A percentile compares a stretch with the other conserved stretches of the same genome.
Evolutionary conservation across 768 basidiomycete species (phyloP).

Genomic region (Lyophyllum shimeji): DNA sequence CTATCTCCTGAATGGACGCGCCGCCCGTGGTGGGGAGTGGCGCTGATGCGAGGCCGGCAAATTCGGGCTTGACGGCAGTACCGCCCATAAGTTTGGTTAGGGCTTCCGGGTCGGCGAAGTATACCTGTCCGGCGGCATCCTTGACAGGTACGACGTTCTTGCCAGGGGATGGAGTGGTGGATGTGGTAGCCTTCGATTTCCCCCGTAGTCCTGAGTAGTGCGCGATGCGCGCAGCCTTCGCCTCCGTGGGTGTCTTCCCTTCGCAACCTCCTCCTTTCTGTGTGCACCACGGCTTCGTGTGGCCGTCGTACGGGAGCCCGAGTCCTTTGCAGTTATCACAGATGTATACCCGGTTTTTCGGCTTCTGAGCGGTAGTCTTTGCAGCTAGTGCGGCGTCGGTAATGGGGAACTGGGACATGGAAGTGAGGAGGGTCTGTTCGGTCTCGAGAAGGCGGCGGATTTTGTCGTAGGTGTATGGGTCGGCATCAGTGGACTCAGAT

Average conservation of each 20-base stretch:
- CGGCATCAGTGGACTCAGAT: not conserved
- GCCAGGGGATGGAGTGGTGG: not conserved
- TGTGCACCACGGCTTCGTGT: constrained; percentile 14
- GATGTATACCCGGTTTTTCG: not conserved
- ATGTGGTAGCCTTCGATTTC: no score
- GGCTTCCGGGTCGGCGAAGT: not conserved
- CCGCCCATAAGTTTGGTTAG: not conserved
- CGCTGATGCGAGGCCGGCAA: not conserved
- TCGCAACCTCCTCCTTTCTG: constrained; percentile 24
- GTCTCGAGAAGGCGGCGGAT: not conserved
- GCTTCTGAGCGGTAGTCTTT: not conserved
- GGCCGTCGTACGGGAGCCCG: not conserved
- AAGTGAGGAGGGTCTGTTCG: not conserved
- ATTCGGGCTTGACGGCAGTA: not conserved
- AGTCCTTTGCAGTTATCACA: not conserved
- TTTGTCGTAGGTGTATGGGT: not conserved
- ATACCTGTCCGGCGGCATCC: not conserved
- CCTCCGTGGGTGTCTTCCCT: constrained; percentile 23
- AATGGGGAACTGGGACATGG: not conserved
- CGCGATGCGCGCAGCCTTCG: not conserved
- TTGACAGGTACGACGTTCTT: not conserved
- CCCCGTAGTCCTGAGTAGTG: not conserved
- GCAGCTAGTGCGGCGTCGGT: not conserved
- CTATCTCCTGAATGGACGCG: no score
- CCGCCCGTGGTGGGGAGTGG: not conserved